These are phyloP conservation scores for Acacia concinna DNA, from an alignment of 331 rosid genomes.

Conservation along the genomic window DNA sequence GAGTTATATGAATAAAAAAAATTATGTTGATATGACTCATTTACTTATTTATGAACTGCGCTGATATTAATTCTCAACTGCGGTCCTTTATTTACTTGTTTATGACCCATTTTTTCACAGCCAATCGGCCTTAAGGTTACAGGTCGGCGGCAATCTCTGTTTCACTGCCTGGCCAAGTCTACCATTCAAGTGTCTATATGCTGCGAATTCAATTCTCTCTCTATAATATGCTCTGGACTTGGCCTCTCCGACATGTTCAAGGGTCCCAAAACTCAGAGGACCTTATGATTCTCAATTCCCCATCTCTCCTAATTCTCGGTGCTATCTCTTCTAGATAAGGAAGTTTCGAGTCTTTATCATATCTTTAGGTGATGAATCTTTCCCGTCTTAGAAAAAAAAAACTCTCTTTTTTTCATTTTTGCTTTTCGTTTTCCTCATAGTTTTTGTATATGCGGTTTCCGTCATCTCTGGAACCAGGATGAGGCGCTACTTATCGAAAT, in stretches of 20 bases:
- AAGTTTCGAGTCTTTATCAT: background rate
- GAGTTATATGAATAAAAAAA: no score
- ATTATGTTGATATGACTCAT: no score
- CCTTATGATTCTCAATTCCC: background rate
- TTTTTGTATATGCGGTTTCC: background rate
- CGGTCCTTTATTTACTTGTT: no score
- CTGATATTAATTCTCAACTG: no score
- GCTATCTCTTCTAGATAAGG: background rate
- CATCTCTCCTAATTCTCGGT: background rate
- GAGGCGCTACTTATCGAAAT: constrained; percentile 45
- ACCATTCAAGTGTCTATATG: background rate
- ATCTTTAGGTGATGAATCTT: background rate
- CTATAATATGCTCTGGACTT: background rate
- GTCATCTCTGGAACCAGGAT: constrained; percentile 24
- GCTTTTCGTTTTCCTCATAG: background rate
- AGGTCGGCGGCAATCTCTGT: background rate
- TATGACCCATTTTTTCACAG: no score
- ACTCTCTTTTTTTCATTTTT: background rate
- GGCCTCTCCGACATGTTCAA: background rate
- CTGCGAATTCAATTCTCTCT: background rate
- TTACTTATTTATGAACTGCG: no score
- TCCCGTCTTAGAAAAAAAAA: background rate
- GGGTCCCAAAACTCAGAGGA: background rate
- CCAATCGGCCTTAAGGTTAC: no score
- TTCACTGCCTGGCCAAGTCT: background rate